A percentile compares a stretch with the other conserved stretches of the same genome.
These are phyloP conservation scores for Mallotus japonicus DNA, from an alignment of 441 rosid species.

Conservation along the genomic window DNA sequence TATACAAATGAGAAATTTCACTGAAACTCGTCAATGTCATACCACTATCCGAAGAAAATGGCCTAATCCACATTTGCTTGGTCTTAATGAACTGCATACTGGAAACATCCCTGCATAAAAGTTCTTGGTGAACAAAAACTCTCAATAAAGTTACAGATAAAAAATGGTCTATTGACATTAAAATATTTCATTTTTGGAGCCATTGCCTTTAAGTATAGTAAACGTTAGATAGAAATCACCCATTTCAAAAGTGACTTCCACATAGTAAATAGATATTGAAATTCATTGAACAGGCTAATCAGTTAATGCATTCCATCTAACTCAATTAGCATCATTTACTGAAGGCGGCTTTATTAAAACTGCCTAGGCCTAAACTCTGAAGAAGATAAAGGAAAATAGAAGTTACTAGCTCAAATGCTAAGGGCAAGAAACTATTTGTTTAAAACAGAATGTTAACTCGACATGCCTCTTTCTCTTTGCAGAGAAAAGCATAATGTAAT, in stretches of 20 bases:
- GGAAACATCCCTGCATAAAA: conserved; percentile 35
- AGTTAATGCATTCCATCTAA: neutral
- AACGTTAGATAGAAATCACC: neutral
- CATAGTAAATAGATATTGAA: neutral
- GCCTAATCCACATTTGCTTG: conserved; percentile 50
- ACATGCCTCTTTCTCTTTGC: too few species aligned
- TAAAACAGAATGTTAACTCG: too few species aligned
- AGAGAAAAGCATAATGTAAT: too few species aligned
- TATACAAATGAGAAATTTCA: conserved; percentile 13
- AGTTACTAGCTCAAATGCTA: too few species aligned
- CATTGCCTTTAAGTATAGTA: neutral
- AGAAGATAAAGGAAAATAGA: too few species aligned
- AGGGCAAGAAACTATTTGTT: too few species aligned
- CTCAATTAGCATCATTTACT: neutral
- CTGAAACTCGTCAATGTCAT: conserved; percentile 19
- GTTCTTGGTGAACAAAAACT: neutral
- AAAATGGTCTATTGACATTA: neutral
- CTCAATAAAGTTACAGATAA: neutral
- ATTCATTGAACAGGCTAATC: neutral
- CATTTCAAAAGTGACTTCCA: neutral
- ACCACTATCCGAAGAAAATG: conserved; percentile 80
- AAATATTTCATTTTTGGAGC: neutral
- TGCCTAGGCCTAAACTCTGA: too few species aligned
- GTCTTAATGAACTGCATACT: conserved; percentile 34
- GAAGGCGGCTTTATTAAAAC: neutral